Base-by-base conservation (phyloP, 805 yeast species). In the Saccharomycopsis oosterbeekiorum region DNA sequence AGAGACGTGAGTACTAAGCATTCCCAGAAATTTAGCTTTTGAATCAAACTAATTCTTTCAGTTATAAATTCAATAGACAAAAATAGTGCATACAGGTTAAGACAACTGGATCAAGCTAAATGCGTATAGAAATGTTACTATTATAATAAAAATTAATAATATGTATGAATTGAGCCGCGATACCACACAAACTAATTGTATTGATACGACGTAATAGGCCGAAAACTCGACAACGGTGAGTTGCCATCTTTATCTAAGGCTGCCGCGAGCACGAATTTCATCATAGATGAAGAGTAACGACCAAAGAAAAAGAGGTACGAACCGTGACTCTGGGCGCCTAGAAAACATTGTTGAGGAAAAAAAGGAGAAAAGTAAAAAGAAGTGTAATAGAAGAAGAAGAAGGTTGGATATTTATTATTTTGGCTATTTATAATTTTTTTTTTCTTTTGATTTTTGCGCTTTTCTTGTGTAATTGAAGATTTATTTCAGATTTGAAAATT, bases 251-350 rank as follows among this genome's bases (percentile, higher is more conserved):
- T 61, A 75, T 88, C 92, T 88, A 80, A 87, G 94, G 88, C 88
- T 77, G 76, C 88, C 94, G 94, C 94, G 92, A 88, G 96, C 96
- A 88, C 96, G 89, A 81, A 80, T 76, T 65, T 71, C 67, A 55
- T 60, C 64, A 60, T 29, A 60, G 60, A 63, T 54, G 63, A 60
- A 60, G 56, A 34, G 65, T 62, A 36, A 57, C 63, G 61, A 56
- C 60, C 65, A 60, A 43, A 56, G 61, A 60, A 51, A 47, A 56
- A 60, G 29, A 47, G 60, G 62, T 40, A 24, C 65, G 66, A 62
- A 61, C 64, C 66, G 66, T 64, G 66, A 64, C 66, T 64, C 66
- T 64, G 66, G 66, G 66, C 65, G 63, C 66, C 66, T 64, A 55
- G 58, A 65, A 61, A 62, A 63, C 66, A 65, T 61, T 65, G 65